A percentile compares a stretch with the other conserved stretches of the same genome.
Evolutionary conservation across 2,329 filamentous ascomycete genomes (phyloP).

Genomic region (Arthrinium puccinioides): DNA sequence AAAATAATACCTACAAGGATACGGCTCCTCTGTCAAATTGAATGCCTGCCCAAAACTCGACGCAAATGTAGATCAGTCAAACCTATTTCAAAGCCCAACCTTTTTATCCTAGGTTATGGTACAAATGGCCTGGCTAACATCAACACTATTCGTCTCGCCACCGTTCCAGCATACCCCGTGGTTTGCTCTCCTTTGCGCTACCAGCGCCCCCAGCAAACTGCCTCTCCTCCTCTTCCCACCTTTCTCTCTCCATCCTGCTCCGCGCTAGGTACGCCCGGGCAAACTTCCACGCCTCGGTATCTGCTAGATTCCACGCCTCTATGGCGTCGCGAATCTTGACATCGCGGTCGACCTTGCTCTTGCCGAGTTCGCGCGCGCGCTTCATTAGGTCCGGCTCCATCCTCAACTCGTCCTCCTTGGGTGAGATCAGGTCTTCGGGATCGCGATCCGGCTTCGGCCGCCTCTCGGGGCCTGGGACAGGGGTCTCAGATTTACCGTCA

Average conservation of each 20-base stretch:
- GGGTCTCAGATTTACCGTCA: slow-evolving; percentile 47
- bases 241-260: slow-evolving; percentile 51
- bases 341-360: slow-evolving; percentile 34
- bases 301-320: slow-evolving; percentile 63
- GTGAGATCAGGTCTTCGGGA: slow-evolving; percentile 39
- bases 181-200: slow-evolving; percentile 31
- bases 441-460: slow-evolving; percentile 43
- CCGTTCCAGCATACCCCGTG: no score
- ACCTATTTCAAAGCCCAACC: no score
- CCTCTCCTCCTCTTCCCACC: slow-evolving; percentile 66
- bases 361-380: slow-evolving; percentile 41
- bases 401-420: slow-evolving; percentile 42
- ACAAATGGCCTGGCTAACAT: no score
- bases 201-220: slow-evolving; percentile 57
- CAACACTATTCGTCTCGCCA: no score
- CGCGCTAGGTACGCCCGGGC: slow-evolving; percentile 60
- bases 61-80: no score
- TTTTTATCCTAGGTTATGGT: no score
- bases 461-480: slow-evolving; percentile 50
- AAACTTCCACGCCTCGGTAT: slow-evolving; percentile 74
- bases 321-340: slow-evolving; percentile 43
- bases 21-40: no score
- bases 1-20: no score
- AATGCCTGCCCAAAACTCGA: no score
- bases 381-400: slow-evolving; percentile 50